Evolutionary conservation across 2,329 filamentous ascomycete species (phyloP).

Genomic region (Penicillium aurantiogriseum): DNA sequence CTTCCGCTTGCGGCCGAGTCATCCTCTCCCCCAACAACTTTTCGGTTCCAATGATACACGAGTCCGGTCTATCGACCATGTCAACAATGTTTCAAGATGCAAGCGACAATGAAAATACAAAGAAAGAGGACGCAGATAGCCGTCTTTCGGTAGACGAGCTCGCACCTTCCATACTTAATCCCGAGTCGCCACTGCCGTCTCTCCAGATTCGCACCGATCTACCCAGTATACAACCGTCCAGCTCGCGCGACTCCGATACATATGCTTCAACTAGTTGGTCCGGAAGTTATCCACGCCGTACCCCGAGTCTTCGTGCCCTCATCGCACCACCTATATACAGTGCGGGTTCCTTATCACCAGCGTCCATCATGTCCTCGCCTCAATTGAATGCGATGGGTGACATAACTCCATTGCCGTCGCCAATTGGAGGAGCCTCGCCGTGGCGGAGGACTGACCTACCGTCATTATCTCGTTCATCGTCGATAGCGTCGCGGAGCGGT

Average conservation of each 20-base stretch:
- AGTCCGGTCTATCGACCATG: conserved; percentile 4
- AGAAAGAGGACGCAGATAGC: neutral
- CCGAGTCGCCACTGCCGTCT: conserved; percentile 24
- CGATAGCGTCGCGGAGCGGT: conserved; percentile 39
- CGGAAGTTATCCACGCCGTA: conserved; percentile 44
- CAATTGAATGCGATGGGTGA: conserved; percentile 73
- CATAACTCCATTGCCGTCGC: conserved; percentile 76
- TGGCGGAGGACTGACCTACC: conserved; percentile 55
- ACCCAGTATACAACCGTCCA: conserved; percentile 25
- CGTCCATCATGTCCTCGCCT: conserved; percentile 69
- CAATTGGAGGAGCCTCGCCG: conserved; percentile 50
- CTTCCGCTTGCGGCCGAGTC: conserved; percentile 11
- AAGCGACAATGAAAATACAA: conserved; percentile 10
- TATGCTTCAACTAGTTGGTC: conserved; percentile 35
- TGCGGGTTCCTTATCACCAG: conserved; percentile 54
- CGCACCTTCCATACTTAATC: conserved; percentile 12
- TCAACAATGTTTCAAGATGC: conserved; percentile 14
- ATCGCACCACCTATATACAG: conserved; percentile 40
- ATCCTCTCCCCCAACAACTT: neutral
- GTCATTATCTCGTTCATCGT: conserved; percentile 44
- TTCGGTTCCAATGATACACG: neutral
- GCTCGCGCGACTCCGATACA: conserved; percentile 34
- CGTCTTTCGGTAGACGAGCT: conserved; percentile 11
- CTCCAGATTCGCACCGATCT: conserved; percentile 41
- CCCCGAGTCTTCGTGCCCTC: conserved; percentile 45